Conservation (phyloP, 2,329 filamentous ascomycete genomes). For the Rutstroemia sp. region DNA sequence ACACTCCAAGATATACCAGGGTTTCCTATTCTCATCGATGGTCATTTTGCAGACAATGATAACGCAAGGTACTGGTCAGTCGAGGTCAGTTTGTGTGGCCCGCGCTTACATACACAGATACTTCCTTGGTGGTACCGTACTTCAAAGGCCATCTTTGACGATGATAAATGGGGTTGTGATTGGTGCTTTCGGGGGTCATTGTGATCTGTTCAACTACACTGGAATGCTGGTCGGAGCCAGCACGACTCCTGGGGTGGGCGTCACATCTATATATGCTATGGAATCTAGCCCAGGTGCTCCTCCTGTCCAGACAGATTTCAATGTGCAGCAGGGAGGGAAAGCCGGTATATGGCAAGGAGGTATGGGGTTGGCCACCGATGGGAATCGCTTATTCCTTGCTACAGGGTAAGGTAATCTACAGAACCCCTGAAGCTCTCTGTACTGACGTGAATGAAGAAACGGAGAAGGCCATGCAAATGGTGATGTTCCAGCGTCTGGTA, state of each 20-base stretch:
- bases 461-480: conserved; percentile 1
- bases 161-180: conserved; percentile 36
- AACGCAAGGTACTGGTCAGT: conserved; percentile 25
- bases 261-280: conserved; percentile 34
- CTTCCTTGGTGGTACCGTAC: conserved; percentile 38
- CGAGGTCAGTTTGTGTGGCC: no score
- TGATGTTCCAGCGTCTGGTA: conserved; percentile 24
- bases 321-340: conserved; percentile 33
- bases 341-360: conserved; percentile 33
- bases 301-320: conserved; percentile 26
- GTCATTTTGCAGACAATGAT: conserved; percentile 38
- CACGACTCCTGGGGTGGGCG: conserved; percentile 27
- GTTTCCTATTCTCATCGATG: conserved; percentile 40
- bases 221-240: conserved; percentile 30
- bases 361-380: conserved; percentile 31
- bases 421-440: background rate
- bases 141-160: conserved; percentile 37
- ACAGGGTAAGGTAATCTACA: conserved; percentile 20
- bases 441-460: background rate
- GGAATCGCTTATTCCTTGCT: conserved; percentile 27
- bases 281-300: conserved; percentile 35
- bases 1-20: conserved; percentile 32
- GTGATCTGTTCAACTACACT: conserved; percentile 40
- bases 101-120: conserved; percentile 24
- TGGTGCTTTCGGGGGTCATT: conserved; percentile 41